Conservation (phyloP, 768 basidiomycete species). For the Tricholomella constricta region DNA sequence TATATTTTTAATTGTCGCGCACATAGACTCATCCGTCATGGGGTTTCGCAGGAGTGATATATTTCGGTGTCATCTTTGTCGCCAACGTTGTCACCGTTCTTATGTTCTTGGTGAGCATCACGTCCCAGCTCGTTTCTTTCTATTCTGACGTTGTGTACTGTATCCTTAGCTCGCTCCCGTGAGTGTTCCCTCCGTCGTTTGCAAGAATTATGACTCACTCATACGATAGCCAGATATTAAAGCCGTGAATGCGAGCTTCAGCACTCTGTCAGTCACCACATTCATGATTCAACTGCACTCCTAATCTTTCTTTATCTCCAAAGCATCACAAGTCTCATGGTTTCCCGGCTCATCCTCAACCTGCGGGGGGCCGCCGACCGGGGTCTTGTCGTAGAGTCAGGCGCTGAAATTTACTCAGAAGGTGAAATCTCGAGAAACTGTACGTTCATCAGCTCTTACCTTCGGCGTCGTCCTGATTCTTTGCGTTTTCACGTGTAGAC, state of each 20-base stretch:
- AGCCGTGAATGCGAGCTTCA: slow-evolving; percentile 40
- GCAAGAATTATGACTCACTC: neutral
- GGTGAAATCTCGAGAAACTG: neutral
- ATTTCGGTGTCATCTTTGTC: slow-evolving; percentile 35
- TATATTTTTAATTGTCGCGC: too few relatives aligned
- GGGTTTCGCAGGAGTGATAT: slow-evolving; percentile 32
- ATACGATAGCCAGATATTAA: slow-evolving; percentile 32
- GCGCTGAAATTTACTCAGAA: neutral
- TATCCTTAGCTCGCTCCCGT: slow-evolving; percentile 27
- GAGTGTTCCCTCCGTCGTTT: neutral
- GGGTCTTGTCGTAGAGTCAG: neutral
- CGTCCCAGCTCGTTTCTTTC: slow-evolving; percentile 1
- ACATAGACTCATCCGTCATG: too few relatives aligned
- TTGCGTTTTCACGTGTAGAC: neutral
- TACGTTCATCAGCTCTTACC: neutral
- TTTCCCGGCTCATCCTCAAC: slow-evolving; percentile 39
- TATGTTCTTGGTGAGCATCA: slow-evolving; percentile 34
- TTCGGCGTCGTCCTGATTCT: neutral
- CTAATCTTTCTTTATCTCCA: neutral
- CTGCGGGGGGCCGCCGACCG: slow-evolving; percentile 20
- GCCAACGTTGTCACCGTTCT: slow-evolving; percentile 35
- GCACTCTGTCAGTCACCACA: slow-evolving; percentile 28
- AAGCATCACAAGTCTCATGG: slow-evolving; percentile 39
- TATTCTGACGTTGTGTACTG: neutral
- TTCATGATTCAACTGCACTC: too few relatives aligned